Evolutionary conservation across 352 stramenopile genomes (phyloP).

Genomic region (Globisporangium spiculum): DNA sequence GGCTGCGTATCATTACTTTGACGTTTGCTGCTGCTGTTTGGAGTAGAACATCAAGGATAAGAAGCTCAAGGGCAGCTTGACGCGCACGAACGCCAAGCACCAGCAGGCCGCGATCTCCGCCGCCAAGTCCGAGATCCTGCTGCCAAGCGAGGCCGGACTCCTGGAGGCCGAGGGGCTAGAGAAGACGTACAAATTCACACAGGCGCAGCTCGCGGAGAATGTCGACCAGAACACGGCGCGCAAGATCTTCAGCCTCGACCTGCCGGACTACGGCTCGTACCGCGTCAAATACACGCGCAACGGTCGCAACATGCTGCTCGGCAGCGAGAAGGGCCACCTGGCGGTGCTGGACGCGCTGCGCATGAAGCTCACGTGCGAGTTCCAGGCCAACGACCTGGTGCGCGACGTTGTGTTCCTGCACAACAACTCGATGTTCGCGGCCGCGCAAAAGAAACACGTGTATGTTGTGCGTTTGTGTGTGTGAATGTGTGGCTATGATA

Average conservation of each 20-base stretch:
- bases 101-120: conserved; percentile 81
- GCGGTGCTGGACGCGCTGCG: conserved; percentile 93
- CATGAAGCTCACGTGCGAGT: conserved; percentile 91
- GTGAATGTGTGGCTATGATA: background rate
- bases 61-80: conserved; percentile 79
- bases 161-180: conserved; percentile 97
- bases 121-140: conserved; percentile 89
- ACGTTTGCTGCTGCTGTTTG: background rate
- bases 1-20: background rate
- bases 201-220: conserved; percentile 81
- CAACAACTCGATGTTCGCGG: conserved; percentile 96
- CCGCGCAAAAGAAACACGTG: conserved; percentile 97
- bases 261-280: conserved; percentile 94
- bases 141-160: conserved; percentile 80
- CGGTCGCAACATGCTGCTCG: conserved; percentile 93
- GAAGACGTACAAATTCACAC: conserved; percentile 94
- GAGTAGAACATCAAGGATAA: conserved; percentile 78
- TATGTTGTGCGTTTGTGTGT: conserved; percentile 39
- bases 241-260: conserved; percentile 95
- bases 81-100: conserved; percentile 73
- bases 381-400: conserved; percentile 93
- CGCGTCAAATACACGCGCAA: conserved; percentile 94
- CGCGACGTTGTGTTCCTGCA: conserved; percentile 97
- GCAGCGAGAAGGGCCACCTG: conserved; percentile 93
- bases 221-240: conserved; percentile 93